Base-by-base conservation (phyloP, 23 red algal genomes). In the Pyropia yezoensis region DNA sequence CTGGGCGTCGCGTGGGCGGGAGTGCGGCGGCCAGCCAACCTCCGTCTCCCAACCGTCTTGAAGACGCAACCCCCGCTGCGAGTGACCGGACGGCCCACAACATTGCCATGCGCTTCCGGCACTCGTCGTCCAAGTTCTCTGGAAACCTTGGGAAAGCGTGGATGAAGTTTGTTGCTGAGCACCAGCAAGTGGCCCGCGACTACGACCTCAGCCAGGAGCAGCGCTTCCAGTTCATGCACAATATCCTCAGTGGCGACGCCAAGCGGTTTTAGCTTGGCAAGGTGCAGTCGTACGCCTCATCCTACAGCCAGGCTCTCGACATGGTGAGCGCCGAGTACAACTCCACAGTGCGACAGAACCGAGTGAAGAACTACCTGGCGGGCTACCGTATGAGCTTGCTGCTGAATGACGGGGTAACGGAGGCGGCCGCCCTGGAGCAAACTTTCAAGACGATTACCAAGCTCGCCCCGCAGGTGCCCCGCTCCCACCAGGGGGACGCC, bases 191-290 rank as follows among this genome's bases (percentile, higher is more conserved):
- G 3, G 52, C 47, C 11, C 20, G 25, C 34, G 53, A 74, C 1
- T 65, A 63, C 54, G 52, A 74, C 20, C 69, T 74, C 25, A 4
- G 61, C n/a, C n/a, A n/a, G n/a, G n/a, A n/a, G n/a, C n/a, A n/a
- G n/a, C n/a, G n/a, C n/a, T n/a, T n/a, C n/a, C n/a, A n/a, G n/a
- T n/a, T n/a, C n/a, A n/a, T n/a, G n/a, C n/a, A n/a, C n/a, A n/a
- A n/a, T n/a, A n/a, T n/a, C n/a, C n/a, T n/a, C n/a, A n/a, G n/a
- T n/a, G n/a, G n/a, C n/a, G n/a, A n/a, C n/a, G n/a, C n/a, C n/a
- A n/a, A n/a, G n/a, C n/a, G n/a, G n/a, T n/a, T n/a, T n/a, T n/a
- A n/a, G n/a, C n/a, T n/a, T n/a, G n/a, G n/a, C n/a, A n/a, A n/a
- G n/a, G n/a, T n/a, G n/a, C n/a, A n/a, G n/a, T n/a, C n/a, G n/a